phyloP scores from a whole-genome alignment of 1,284 basidiomycete genomes.

The Cutaneotrichosporon mucoides region DNA sequence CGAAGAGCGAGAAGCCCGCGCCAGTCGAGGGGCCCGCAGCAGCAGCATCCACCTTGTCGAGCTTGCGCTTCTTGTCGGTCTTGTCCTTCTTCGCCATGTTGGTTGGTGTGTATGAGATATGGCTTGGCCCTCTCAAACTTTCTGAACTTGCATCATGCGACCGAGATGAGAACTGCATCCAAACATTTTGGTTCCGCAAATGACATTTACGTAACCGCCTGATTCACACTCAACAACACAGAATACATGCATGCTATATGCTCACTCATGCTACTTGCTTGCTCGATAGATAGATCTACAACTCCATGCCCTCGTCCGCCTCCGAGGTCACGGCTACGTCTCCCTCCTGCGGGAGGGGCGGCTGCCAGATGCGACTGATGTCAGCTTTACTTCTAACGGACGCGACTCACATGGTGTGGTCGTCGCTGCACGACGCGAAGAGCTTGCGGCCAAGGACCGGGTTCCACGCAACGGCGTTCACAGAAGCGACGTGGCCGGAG shows the following conservation, averaged over 20 bases:
- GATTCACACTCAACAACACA: too few relatives aligned
- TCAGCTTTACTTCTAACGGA: neutral
- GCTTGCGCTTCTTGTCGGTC: constrained; percentile 32
- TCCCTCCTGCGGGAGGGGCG: neutral
- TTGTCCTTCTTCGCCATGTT: constrained; percentile 22
- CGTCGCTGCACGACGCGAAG: constrained; percentile 92
- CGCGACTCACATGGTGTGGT: constrained; percentile 59
- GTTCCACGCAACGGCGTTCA: constrained; percentile 97
- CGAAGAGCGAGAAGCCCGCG: constrained; percentile 31
- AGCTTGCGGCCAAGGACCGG: constrained; percentile 70
- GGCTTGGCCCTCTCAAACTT: neutral
- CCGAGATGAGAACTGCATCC: neutral
- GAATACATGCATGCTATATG: neutral
- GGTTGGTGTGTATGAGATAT: neutral
- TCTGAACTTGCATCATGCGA: neutral
- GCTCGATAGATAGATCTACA: constrained; percentile 2
- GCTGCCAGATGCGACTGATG: constrained; percentile 21
- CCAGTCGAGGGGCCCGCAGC: neutral
- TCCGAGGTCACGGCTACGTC: neutral
- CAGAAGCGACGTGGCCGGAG: constrained; percentile 76
- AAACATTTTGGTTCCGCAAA: constrained; percentile 1
- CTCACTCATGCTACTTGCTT: neutral
- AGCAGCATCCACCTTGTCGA: constrained; percentile 11
- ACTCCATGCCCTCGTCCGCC: constrained; percentile 14
- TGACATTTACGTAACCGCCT: neutral